Conservation (phyloP, 2,329 filamentous ascomycete species). For the Colletotrichum tropicale region DNA sequence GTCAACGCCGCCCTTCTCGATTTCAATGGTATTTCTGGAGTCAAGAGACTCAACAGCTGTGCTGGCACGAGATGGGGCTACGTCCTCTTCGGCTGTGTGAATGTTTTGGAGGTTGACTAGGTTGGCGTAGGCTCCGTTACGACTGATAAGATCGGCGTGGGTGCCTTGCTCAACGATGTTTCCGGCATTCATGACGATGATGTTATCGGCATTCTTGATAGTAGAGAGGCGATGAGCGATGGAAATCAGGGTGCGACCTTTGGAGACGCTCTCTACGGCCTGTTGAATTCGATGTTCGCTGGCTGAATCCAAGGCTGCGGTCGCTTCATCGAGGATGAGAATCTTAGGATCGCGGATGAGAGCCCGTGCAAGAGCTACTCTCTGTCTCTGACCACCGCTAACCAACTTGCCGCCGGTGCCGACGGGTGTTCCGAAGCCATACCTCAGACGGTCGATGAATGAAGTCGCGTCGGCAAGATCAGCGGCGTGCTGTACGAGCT, state of each 20-base stretch:
- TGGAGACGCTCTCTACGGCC: slow-evolving; percentile 47
- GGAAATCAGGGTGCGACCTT: slow-evolving; percentile 64
- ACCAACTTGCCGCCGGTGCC: slow-evolving; percentile 59
- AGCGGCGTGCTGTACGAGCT: slow-evolving; percentile 54
- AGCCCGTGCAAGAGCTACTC: slow-evolving; percentile 65
- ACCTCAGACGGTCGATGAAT: slow-evolving; percentile 59
- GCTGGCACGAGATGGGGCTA: slow-evolving; percentile 32
- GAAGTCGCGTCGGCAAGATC: slow-evolving; percentile 61
- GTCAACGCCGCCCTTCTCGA: slow-evolving; percentile 28
- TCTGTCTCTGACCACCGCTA: slow-evolving; percentile 66
- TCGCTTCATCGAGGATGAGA: slow-evolving; percentile 71
- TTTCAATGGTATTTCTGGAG: slow-evolving; percentile 46
- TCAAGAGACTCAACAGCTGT: slow-evolving; percentile 36
- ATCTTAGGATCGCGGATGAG: slow-evolving; percentile 66
- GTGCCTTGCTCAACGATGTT: slow-evolving; percentile 65
- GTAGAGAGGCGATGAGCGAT: slow-evolving; percentile 69
- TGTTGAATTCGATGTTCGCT: slow-evolving; percentile 53
- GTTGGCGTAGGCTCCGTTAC: slow-evolving; percentile 55
- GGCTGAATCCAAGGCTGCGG: slow-evolving; percentile 52
- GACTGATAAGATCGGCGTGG: slow-evolving; percentile 60
- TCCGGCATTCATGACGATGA: slow-evolving; percentile 67
- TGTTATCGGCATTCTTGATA: slow-evolving; percentile 66
- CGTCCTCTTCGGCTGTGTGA: slow-evolving; percentile 32
- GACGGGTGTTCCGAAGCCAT: slow-evolving; percentile 58
- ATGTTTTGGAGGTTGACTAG: slow-evolving; percentile 52